Evolutionary conservation across 2,329 filamentous ascomycete genomes (phyloP), one percentile per base, ranked within the genome.

Genomic region (Akanthomyces muscarius): DNA sequence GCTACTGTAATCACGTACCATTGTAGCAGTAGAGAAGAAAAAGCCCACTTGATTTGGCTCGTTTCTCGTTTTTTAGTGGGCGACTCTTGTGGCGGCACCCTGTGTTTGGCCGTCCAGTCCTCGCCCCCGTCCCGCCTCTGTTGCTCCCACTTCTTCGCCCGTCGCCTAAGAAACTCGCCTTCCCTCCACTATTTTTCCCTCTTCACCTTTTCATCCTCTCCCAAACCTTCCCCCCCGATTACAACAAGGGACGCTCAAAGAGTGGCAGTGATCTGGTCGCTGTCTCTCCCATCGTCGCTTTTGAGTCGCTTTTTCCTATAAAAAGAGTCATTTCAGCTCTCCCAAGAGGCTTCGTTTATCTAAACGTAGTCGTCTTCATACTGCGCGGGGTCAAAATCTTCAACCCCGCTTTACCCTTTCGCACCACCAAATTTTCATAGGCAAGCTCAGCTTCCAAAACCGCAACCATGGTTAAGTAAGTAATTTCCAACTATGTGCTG

Each of bases 381-480:
- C 44, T 36, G 47, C 61, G 61, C 61, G 61, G 61, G 61, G 64
- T 56, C 65, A 67, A 76, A 73, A 72, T 73, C 71, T 77, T 76
- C 73, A 76, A 79, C 77, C 78, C 78, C 77, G 76, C 77, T 79
- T 77, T 77, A 71, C 70, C 66, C 64, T 61, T 58, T 64, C 66
- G 70, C 69, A 72, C 69, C 69, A 72, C 72, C 68, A 71, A 72
- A 65, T 72, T 74, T 74, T 70, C 71, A 74, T 74, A 75, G 71
- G 70, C 71, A 76, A 73, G 75, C 78, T 72, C 71, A 72, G 68
- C 72, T 77, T 77, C 77, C 79, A 89, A 86, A 78, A 91, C 92
- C 91, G 92, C 84, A 89, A 97, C 92, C 80, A 99, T 99, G 95
- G 95, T 99, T 81, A 97, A 98, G 93, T 97, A 90, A 90, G 93